Conservation (phyloP, 169 alveolate genomes). For the Plasmodium chabaudi region DNA sequence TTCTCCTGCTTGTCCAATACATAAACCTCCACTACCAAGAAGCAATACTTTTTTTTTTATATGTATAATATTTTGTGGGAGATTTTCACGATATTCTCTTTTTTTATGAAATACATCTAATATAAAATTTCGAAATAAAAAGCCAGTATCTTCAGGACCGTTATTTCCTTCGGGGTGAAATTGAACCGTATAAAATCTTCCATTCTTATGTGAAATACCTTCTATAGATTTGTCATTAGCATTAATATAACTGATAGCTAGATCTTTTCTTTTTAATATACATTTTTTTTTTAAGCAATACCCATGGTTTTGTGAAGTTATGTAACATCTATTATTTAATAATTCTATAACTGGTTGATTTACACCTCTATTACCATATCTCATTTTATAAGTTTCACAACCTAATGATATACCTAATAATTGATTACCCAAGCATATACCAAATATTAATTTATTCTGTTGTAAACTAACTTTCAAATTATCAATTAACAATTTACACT, state of each 20-base stretch:
- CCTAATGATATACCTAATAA: constrained; percentile 91
- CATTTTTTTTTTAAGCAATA: constrained; percentile 82
- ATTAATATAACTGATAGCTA: constrained; percentile 85
- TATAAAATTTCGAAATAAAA: constrained; percentile 87
- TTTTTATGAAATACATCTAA: constrained; percentile 75
- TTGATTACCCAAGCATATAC: constrained; percentile 92
- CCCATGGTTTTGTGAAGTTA: constrained; percentile 91
- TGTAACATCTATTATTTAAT: constrained; percentile 89
- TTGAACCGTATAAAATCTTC: constrained; percentile 90
- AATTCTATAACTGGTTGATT: constrained; percentile 92
- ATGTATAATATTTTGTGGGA: constrained; percentile 85
- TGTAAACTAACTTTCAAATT: constrained; percentile 79
- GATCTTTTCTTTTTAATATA: constrained; percentile 39
- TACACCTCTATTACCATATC: constrained; percentile 89
- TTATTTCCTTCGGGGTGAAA: constrained; percentile 92
- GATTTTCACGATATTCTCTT: constrained; percentile 53
- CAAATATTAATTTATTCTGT: constrained; percentile 86
- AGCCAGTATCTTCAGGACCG: constrained; percentile 91
- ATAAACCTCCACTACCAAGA: constrained; percentile 88
- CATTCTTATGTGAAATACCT: constrained; percentile 85
- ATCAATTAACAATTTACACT: constrained; percentile 80
- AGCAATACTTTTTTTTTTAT: constrained; percentile 83
- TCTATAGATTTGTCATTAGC: constrained; percentile 91
- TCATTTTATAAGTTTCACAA: constrained; percentile 89
- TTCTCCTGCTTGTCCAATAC: constrained; percentile 94